Conservation (phyloP, 2,329 filamentous ascomycete genomes). For the Ambrosiella beaveri region DNA sequence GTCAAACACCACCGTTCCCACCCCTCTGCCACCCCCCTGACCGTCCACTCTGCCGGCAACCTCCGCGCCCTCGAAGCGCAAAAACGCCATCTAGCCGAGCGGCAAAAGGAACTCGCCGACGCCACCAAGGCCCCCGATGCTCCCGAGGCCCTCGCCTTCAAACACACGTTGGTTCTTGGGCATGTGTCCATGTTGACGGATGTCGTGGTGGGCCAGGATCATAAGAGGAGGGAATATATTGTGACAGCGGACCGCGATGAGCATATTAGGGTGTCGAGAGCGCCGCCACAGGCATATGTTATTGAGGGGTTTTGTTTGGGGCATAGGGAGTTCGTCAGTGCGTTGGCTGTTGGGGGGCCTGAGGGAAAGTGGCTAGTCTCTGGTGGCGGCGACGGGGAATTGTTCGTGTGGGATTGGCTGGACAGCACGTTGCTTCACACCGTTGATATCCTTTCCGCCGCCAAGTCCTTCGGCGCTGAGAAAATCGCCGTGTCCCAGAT, state of each 20-base stretch:
- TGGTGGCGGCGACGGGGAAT: slow-evolving; percentile 65
- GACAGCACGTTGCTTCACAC: slow-evolving; percentile 35
- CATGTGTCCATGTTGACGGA: slow-evolving; percentile 92
- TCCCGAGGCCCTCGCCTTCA: slow-evolving; percentile 37
- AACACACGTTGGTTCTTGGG: slow-evolving; percentile 64
- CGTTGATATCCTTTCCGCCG: slow-evolving; percentile 29
- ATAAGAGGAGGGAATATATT: slow-evolving; percentile 28
- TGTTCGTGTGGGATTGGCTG: slow-evolving; percentile 74
- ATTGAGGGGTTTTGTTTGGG: slow-evolving; percentile 84
- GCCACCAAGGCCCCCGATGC: slow-evolving; percentile 18
- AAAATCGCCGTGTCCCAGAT: slow-evolving; percentile 29
- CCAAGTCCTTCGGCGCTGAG: slow-evolving; percentile 4
- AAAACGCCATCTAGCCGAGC: slow-evolving; percentile 27
- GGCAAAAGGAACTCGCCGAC: slow-evolving; percentile 16
- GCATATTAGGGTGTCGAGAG: slow-evolving; percentile 77
- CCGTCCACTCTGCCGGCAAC: slow-evolving; percentile 48
- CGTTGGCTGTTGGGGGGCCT: slow-evolving; percentile 45
- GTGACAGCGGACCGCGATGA: slow-evolving; percentile 40
- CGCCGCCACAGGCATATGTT: slow-evolving; percentile 64
- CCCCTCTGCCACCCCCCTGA: slow-evolving; percentile 39
- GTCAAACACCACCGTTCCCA: slow-evolving; percentile 23
- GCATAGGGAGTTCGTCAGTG: slow-evolving; percentile 70
- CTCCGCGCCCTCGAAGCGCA: slow-evolving; percentile 42
- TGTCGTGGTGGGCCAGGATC: slow-evolving; percentile 32
- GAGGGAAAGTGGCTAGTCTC: slow-evolving; percentile 54